Conservation (phyloP, 179 eudicot species). For the Spinacia oleracea region DNA sequence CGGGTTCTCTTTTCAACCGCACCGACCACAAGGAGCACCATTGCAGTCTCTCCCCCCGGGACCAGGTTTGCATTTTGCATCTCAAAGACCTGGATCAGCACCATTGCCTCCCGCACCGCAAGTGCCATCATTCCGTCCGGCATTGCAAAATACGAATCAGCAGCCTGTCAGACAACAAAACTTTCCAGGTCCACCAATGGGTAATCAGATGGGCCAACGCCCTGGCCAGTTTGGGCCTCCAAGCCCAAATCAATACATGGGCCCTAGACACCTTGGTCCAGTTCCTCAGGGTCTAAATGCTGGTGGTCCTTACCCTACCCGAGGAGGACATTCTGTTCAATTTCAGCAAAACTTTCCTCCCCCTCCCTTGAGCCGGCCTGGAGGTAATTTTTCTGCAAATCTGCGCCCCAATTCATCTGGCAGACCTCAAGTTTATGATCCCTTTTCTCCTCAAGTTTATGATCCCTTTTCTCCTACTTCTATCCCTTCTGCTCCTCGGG, state of each 20-base stretch:
- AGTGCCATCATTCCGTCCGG: slow-evolving; percentile 51
- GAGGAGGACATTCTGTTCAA: slow-evolving; percentile 43
- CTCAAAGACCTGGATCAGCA: slow-evolving; percentile 37
- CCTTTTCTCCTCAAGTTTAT: slow-evolving; percentile 83
- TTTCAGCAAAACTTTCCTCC: slow-evolving; percentile 47
- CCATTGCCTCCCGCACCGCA: slow-evolving; percentile 47
- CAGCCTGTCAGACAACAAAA: slow-evolving; percentile 50
- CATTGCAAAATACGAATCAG: slow-evolving; percentile 37
- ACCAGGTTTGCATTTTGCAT: slow-evolving; percentile 39
- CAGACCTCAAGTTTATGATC: slow-evolving; percentile 75
- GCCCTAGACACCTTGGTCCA: slow-evolving; percentile 46
- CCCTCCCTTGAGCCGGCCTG: slow-evolving; percentile 37
- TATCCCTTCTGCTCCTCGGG: slow-evolving; percentile 34
- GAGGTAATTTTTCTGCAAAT: slow-evolving; percentile 33
- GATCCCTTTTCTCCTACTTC: slow-evolving; percentile 88
- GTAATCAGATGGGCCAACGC: slow-evolving; percentile 49
- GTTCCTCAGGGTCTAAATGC: slow-evolving; percentile 33
- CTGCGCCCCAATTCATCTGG: slow-evolving; percentile 51
- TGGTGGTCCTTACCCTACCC: slow-evolving; percentile 45
- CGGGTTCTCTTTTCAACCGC: slow-evolving; percentile 85
- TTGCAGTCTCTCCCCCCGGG: slow-evolving; percentile 40
- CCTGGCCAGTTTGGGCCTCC: slow-evolving; percentile 42
- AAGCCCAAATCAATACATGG: slow-evolving; percentile 43
- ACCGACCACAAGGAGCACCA: slow-evolving; percentile 46
- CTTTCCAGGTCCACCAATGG: slow-evolving; percentile 48